Conservation (phyloP, 1,284 basidiomycete species). For the Puccinia hordei region DNA sequence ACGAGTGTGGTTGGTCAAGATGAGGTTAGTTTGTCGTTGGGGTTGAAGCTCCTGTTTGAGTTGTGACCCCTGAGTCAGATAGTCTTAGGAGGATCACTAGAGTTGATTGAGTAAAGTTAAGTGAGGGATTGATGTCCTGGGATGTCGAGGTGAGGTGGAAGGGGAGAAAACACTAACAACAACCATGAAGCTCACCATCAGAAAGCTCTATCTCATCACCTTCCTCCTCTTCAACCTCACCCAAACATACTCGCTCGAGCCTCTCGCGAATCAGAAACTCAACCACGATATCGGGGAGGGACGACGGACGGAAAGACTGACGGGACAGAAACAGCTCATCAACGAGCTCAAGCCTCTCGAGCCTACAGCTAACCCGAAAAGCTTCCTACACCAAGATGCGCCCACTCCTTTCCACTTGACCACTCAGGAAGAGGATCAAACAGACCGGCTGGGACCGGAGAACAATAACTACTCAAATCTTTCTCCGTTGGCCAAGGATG, state of each 20-base stretch:
- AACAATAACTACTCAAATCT: neutral
- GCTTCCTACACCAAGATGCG: too few relatives aligned
- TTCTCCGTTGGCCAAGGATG: neutral
- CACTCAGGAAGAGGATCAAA: neutral
- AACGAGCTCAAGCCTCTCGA: neutral
- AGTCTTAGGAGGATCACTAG: too few relatives aligned
- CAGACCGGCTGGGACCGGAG: neutral
- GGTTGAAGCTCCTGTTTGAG: too few relatives aligned
- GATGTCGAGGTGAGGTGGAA: too few relatives aligned
- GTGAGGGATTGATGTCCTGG: too few relatives aligned
- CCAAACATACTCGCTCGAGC: neutral
- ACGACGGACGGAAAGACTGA: too few relatives aligned
- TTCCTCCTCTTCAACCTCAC: neutral
- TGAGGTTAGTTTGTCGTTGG: too few relatives aligned
- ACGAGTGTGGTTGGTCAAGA: too few relatives aligned
- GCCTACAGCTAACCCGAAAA: neutral
- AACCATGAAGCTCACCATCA: neutral
- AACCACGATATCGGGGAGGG: neutral
- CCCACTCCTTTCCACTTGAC: neutral
- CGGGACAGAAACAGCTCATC: neutral
- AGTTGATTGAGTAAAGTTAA: neutral
- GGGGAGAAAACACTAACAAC: neutral
- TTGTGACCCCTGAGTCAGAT: too few relatives aligned
- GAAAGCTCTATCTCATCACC: neutral
- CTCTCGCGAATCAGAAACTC: neutral